Conservation (phyloP, 2,329 filamentous ascomycete species). For the Colletotrichum sp. region DNA sequence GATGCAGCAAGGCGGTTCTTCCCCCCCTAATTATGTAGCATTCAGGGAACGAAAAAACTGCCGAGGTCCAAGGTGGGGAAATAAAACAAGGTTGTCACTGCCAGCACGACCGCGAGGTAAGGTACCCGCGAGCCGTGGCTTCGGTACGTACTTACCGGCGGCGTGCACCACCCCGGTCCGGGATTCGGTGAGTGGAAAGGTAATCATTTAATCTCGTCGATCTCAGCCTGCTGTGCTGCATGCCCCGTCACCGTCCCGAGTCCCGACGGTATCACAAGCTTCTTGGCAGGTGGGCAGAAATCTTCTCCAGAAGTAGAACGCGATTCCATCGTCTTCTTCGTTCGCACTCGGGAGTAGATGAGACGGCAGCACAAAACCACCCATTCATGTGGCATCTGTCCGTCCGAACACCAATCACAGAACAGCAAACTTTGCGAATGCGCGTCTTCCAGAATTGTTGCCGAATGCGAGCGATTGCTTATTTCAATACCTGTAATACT, state of each 20-base stretch:
- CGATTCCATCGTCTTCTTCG: not conserved
- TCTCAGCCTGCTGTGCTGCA: not conserved
- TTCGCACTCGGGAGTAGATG: not conserved
- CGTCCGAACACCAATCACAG: not conserved
- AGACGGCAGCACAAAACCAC: not conserved
- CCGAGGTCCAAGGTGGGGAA: slow-evolving; percentile 17
- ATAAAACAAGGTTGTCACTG: not conserved
- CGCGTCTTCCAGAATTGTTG: not conserved
- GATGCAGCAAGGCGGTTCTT: not conserved
- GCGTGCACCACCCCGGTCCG: not conserved
- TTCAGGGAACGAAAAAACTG: not conserved
- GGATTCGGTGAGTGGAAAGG: not conserved
- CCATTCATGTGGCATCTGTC: not conserved
- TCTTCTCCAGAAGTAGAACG: not conserved
- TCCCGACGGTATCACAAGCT: slow-evolving; percentile 13
- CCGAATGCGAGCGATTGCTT: slow-evolving; percentile 8
- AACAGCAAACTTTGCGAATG: not conserved
- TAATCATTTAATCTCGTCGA: not conserved
- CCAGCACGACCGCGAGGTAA: not conserved
- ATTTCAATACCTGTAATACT: not conserved
- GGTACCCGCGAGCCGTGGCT: not conserved
- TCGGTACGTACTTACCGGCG: not conserved
- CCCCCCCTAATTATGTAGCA: slow-evolving; percentile 6
- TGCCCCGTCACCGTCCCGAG: not conserved
- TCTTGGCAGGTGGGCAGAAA: not conserved